Conservation (phyloP, 257 asterid genomes). For the Gentiana dahurica region DNA sequence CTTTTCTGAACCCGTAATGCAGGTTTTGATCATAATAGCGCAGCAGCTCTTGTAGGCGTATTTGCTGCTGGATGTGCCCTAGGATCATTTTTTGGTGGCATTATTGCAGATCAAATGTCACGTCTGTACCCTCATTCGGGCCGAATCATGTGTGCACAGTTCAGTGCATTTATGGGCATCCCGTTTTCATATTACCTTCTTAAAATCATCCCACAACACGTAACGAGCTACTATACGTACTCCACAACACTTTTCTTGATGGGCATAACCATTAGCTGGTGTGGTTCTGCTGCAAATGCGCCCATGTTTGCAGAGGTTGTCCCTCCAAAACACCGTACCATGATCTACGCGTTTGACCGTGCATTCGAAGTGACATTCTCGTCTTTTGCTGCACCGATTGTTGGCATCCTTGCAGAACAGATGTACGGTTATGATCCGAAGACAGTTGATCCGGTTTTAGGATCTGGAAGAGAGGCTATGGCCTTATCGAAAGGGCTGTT, state of each 20-base stretch:
- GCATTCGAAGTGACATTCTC: conserved; percentile 90
- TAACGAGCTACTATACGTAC: conserved; percentile 48
- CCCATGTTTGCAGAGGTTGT: conserved; percentile 98
- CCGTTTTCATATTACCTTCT: conserved; percentile 84
- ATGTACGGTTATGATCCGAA: conserved; percentile 74
- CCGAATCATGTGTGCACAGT: conserved; percentile 87
- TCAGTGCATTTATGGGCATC: conserved; percentile 85
- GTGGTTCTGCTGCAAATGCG: conserved; percentile 81
- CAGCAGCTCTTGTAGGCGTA: conserved; percentile 71
- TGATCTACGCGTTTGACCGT: conserved; percentile 92
- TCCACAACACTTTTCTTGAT: conserved; percentile 64
- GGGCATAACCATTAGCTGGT: conserved; percentile 94
- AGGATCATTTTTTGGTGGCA: conserved; percentile 83
- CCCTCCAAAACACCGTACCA: conserved; percentile 84
- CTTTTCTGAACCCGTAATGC: conserved; percentile 4
- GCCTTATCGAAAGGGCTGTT: conserved; percentile 86
- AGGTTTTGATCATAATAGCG: conserved; percentile 89
- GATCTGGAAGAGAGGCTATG: conserved; percentile 60
- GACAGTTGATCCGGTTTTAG: conserved; percentile 61
- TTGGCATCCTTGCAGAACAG: conserved; percentile 82
- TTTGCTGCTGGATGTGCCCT: conserved; percentile 92
- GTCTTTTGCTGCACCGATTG: conserved; percentile 88
- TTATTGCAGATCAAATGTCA: conserved; percentile 70
- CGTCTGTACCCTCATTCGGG: conserved; percentile 67
- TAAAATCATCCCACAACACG: conserved; percentile 48